These are phyloP conservation scores for Coemansia sp. DNA, from an alignment of 192 early-diverging fungal species.

Conservation along the genomic window DNA sequence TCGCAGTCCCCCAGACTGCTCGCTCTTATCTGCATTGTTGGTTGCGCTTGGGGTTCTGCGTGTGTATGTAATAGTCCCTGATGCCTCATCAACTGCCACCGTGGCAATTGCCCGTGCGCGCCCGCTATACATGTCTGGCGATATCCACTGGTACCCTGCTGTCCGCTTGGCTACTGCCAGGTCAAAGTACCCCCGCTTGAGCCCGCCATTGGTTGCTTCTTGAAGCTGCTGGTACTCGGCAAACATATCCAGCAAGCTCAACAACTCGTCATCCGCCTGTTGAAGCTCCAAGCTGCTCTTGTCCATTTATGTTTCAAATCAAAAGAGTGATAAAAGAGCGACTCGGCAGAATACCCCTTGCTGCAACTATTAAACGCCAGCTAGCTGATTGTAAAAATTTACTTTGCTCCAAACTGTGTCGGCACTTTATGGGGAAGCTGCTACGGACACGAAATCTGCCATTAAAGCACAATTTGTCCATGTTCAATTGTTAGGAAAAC, in stretches of 20 bases:
- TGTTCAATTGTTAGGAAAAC: too few species aligned
- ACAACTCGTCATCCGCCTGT: conserved; percentile 14
- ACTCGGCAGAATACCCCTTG: too few species aligned
- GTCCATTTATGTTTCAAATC: background rate
- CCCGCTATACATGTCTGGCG: conserved; percentile 36
- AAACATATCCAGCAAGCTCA: conserved; percentile 23
- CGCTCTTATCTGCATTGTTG: background rate
- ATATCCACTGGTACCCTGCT: conserved; percentile 47
- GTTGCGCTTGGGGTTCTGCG: background rate
- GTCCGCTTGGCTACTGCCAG: conserved; percentile 38
- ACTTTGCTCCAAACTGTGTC: too few species aligned
- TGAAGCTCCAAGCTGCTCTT: background rate
- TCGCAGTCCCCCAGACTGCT: background rate
- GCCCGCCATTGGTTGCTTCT: background rate
- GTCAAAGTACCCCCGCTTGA: conserved; percentile 39
- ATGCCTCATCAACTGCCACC: conserved; percentile 7
- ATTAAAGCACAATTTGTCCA: too few species aligned
- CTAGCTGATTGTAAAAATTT: too few species aligned
- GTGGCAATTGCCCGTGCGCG: conserved; percentile 35
- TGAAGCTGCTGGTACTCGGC: conserved; percentile 34
- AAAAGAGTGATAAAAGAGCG: background rate
- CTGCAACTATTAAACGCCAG: too few species aligned
- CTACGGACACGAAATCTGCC: too few species aligned
- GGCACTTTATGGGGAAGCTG: too few species aligned
- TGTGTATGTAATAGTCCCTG: background rate